phyloP scores from a whole-genome alignment of 1,284 basidiomycete species.

The Marasmius fiardii region DNA sequence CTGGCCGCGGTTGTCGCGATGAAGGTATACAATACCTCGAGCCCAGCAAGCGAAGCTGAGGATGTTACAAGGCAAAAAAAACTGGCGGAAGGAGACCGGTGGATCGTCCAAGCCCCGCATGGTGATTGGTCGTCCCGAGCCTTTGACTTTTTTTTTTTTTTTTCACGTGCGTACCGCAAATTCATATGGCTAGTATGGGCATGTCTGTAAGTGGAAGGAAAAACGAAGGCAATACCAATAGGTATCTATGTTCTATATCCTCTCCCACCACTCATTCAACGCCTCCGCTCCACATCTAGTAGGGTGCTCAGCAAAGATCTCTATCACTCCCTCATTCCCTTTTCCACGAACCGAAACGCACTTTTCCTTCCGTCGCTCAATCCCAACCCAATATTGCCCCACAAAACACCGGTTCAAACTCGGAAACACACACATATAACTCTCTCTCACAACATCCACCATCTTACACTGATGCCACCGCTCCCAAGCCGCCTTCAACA shows the following conservation, averaged over 20 bases:
- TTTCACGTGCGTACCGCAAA: too few species aligned
- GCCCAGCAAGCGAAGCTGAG: too few species aligned
- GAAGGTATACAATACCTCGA: too few species aligned
- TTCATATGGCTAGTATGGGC: not conserved
- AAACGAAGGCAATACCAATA: not conserved
- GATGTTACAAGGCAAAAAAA: too few species aligned
- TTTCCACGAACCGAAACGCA: not conserved
- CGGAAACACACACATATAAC: constrained; percentile 19
- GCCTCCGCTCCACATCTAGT: not conserved
- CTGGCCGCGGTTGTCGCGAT: too few species aligned
- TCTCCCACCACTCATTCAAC: not conserved
- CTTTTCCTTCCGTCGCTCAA: not conserved
- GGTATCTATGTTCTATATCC: not conserved
- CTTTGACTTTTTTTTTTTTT: too few species aligned
- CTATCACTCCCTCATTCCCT: not conserved
- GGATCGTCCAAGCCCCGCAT: too few species aligned
- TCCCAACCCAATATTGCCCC: constrained; percentile 21
- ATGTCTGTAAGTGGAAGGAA: not conserved
- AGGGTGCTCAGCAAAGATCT: not conserved
- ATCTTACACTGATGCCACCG: constrained; percentile 26
- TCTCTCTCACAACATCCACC: constrained; percentile 14
- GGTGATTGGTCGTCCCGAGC: too few species aligned
- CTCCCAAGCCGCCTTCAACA: constrained; percentile 26
- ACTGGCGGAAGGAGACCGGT: too few species aligned
- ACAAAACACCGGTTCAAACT: constrained; percentile 24